These are phyloP conservation scores for Lipomyces spencermartinsiae DNA, from an alignment of 805 yeast genomes.

Conservation along the genomic window DNA sequence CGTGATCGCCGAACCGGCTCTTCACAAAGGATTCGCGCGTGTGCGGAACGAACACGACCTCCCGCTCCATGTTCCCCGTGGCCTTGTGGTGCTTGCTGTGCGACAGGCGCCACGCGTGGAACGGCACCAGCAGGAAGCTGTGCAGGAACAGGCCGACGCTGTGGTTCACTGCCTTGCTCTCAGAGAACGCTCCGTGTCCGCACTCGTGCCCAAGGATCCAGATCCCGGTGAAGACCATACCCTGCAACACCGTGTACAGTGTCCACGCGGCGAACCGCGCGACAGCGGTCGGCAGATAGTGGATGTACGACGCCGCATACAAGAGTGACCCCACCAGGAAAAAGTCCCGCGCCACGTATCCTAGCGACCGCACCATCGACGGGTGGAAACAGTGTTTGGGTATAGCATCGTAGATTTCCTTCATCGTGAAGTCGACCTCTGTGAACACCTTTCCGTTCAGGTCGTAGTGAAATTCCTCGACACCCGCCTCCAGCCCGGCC, in stretches of 20 bases:
- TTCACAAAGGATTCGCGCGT: conserved; percentile 62
- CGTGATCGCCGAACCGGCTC: conserved; percentile 38
- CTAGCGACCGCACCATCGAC: conserved; percentile 58
- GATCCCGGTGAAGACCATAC: conserved; percentile 74
- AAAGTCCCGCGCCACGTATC: conserved; percentile 73
- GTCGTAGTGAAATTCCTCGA: conserved; percentile 3
- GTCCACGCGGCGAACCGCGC: conserved; percentile 66
- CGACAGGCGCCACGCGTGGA: conserved; percentile 83
- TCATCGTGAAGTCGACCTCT: conserved; percentile 63
- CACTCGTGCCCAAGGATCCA: conserved; percentile 93
- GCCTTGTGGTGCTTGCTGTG: conserved; percentile 92
- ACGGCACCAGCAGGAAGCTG: conserved; percentile 79
- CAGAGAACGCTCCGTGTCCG: conserved; percentile 86
- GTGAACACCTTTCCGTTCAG: conserved; percentile 40
- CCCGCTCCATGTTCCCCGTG: conserved; percentile 80
- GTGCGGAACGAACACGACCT: conserved; percentile 83
- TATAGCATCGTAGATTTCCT: conserved; percentile 72
- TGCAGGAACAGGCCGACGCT: conserved; percentile 83
- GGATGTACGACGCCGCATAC: conserved; percentile 62
- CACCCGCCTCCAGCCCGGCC: not conserved
- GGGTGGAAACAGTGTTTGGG: conserved; percentile 79
- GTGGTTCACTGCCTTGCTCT: conserved; percentile 74
- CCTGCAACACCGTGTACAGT: conserved; percentile 59
- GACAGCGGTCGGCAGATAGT: conserved; percentile 51
- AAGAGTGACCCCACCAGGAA: conserved; percentile 48